These are phyloP conservation scores for Pseudoturritis turrita DNA, from an alignment of 345 rosid genomes.

Conservation along the genomic window DNA sequence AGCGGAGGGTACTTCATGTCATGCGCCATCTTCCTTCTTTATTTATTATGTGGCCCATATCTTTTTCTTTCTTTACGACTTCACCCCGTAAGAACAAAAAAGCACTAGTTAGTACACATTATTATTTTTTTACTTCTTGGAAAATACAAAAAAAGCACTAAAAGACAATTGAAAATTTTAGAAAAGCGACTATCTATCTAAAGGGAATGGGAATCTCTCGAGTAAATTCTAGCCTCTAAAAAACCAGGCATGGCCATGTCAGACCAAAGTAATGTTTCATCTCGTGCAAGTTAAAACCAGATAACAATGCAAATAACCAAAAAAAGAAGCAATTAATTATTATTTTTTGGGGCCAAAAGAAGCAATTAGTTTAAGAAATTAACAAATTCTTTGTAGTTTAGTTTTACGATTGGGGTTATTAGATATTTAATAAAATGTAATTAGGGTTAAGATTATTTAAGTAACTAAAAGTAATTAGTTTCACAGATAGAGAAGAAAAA, in stretches of 20 bases:
- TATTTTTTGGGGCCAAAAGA: too few species aligned
- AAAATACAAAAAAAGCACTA: not conserved
- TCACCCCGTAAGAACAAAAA: too few species aligned
- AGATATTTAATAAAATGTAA: not conserved
- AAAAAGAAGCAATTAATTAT: too few species aligned
- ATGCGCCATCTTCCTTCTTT: not conserved
- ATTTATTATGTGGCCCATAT: not conserved
- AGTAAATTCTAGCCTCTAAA: not conserved
- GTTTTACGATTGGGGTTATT: not conserved
- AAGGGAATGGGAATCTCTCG: not conserved
- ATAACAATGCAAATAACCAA: not conserved
- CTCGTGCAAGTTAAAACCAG: too few species aligned
- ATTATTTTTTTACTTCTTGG: too few species aligned
- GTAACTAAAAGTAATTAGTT: not conserved
- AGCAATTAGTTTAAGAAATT: not conserved
- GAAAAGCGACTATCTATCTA: not conserved
- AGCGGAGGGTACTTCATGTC: not conserved
- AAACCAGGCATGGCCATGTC: not conserved
- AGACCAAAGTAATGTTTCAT: not conserved
- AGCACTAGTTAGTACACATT: too few species aligned
- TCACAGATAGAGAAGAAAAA: not conserved
- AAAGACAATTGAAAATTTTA: not conserved
- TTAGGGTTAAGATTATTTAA: not conserved
- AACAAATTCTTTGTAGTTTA: too few species aligned
- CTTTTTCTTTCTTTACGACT: not conserved